Conservation (phyloP, 1,139 yeast species). For the Meyerozyma carpophila region DNA sequence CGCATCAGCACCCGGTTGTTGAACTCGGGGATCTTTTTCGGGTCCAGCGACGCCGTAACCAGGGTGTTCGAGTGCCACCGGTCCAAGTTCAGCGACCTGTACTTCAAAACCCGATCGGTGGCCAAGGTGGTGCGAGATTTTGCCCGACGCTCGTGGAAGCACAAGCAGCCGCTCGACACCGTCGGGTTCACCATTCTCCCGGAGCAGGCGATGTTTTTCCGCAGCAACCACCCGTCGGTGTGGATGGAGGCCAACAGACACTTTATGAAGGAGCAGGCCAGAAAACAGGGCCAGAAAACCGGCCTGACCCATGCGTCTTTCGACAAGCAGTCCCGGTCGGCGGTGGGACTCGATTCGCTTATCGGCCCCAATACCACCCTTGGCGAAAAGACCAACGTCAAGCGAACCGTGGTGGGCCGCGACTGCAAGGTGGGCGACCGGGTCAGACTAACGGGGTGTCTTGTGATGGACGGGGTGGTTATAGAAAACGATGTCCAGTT, state of each 20-base stretch:
- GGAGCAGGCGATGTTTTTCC: conserved; percentile 58
- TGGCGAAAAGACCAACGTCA: conserved; percentile 80
- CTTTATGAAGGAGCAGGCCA: conserved; percentile 53
- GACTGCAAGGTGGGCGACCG: conserved; percentile 76
- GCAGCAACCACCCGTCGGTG: conserved; percentile 74
- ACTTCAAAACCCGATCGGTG: conserved; percentile 45
- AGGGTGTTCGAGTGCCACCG: conserved; percentile 24
- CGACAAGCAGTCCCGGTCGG: conserved; percentile 50
- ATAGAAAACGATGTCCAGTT: conserved; percentile 80
- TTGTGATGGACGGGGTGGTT: conserved; percentile 63
- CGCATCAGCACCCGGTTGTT: conserved; percentile 71
- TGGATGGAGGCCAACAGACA: conserved; percentile 89
- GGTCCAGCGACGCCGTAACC: conserved; percentile 48
- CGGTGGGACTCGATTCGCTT: conserved; percentile 82
- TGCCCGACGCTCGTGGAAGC: conserved; percentile 90
- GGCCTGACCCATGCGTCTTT: conserved; percentile 11
- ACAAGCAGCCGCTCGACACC: conserved; percentile 52
- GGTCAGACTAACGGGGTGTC: conserved; percentile 84
- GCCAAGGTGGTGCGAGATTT: conserved; percentile 76
- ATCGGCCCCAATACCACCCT: conserved; percentile 56
- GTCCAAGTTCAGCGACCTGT: conserved; percentile 30
- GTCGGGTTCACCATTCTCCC: conserved; percentile 66
- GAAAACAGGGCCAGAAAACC: conserved; percentile 22
- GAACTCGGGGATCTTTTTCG: conserved; percentile 77
- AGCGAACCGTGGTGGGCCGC: conserved; percentile 73